phyloP scores from a whole-genome alignment of 2,329 filamentous ascomycete genomes.

The Fusarium caatingaense region DNA sequence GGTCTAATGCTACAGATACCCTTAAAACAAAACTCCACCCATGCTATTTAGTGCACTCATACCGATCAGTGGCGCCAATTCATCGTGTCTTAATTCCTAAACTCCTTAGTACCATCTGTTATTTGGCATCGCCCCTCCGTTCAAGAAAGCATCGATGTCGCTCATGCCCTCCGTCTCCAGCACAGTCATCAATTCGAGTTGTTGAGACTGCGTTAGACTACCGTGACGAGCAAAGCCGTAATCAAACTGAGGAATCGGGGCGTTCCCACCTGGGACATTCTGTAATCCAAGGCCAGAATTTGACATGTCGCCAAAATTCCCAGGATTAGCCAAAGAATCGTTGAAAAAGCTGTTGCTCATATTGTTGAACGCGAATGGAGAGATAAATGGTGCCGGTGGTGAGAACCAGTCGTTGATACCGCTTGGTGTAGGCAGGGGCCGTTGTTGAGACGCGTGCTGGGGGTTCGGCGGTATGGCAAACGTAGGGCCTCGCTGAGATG shows the following conservation, averaged over 20 bases:
- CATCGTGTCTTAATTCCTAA: slow-evolving; percentile 9
- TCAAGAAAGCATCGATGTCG: slow-evolving; percentile 71
- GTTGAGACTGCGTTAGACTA: slow-evolving; percentile 82
- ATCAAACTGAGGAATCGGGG: slow-evolving; percentile 44
- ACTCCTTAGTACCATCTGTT: slow-evolving; percentile 49
- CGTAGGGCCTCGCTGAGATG: slow-evolving; percentile 46
- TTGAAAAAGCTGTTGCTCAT: slow-evolving; percentile 58
- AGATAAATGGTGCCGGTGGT: slow-evolving; percentile 64
- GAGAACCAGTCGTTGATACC: slow-evolving; percentile 65
- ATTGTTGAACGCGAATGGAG: slow-evolving; percentile 62
- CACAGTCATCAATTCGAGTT: slow-evolving; percentile 83
- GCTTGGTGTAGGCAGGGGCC: slow-evolving; percentile 55
- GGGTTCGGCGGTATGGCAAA: slow-evolving; percentile 57
- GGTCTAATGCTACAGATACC: slow-evolving; percentile 32
- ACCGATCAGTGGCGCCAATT: slow-evolving; percentile 11
- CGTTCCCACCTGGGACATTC: slow-evolving; percentile 44
- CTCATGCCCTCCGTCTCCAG: slow-evolving; percentile 76
- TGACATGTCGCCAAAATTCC: slow-evolving; percentile 47
- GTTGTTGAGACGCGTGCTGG: slow-evolving; percentile 55
- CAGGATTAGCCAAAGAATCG: slow-evolving; percentile 47
- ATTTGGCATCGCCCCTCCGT: slow-evolving; percentile 49
- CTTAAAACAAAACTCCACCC: slow-evolving; percentile 27
- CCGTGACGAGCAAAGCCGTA: slow-evolving; percentile 67
- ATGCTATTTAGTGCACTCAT: slow-evolving; percentile 9
- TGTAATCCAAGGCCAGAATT: slow-evolving; percentile 50